Percentiles rank a stretch among this genome's conserved stretches.
Conservation (phyloP, 306 rosid species). For the Cicer chorassanicum region DNA sequence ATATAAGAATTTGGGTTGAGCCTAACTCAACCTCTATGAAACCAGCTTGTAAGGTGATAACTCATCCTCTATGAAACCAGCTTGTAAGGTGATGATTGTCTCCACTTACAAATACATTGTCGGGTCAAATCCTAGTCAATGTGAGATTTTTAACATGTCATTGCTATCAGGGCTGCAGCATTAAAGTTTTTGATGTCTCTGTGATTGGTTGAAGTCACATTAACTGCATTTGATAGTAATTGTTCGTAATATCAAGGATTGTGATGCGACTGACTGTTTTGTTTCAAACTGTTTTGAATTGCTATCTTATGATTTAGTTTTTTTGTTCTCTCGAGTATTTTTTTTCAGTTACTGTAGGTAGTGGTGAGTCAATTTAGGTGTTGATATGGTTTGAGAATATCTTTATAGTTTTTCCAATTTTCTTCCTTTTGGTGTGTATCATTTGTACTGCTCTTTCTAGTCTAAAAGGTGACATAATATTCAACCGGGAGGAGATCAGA, state of each 20-base stretch:
- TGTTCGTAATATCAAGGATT: background rate
- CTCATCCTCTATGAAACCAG: too few relatives aligned
- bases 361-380: background rate
- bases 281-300: background rate
- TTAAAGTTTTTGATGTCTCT: background rate
- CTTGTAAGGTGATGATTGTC: too few relatives aligned
- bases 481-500: too few relatives aligned
- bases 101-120: too few relatives aligned
- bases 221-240: background rate
- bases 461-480: background rate
- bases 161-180: background rate
- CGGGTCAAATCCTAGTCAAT: too few relatives aligned
- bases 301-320: background rate
- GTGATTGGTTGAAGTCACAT: background rate
- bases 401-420: background rate
- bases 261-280: background rate
- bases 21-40: too few relatives aligned
- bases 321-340: background rate
- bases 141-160: background rate
- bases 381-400: conserved; percentile 27
- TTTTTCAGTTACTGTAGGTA: conserved; percentile 19
- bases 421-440: conserved; percentile 8
- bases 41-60: too few relatives aligned
- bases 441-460: too few relatives aligned
- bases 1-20: too few relatives aligned